Percentiles rank a stretch among this genome's conserved stretches.
Evolutionary conservation across 164 flowering plant species (phyloP).

Genomic region (Pachysandra terminalis): DNA sequence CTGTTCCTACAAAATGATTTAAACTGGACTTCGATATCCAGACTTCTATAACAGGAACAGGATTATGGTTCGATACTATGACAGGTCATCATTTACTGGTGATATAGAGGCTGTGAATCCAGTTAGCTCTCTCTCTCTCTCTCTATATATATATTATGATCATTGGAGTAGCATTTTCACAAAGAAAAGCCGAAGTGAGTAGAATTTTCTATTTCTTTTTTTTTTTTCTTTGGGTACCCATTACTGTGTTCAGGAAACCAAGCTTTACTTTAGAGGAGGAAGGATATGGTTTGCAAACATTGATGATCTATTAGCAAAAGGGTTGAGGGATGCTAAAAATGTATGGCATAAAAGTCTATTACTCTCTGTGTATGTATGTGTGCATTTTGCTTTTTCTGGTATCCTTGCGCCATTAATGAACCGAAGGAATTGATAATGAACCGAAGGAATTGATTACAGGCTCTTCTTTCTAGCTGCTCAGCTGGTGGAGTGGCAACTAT

Average conservation of each 20-base stretch:
- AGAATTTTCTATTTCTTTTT: no score
- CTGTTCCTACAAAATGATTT: neutral
- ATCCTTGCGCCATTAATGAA: no score
- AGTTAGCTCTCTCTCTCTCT: neutral
- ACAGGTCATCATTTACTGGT: constrained; percentile 70
- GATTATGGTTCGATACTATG: constrained; percentile 64
- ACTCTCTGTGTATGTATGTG: no score
- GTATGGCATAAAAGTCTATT: neutral
- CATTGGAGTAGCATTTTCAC: neutral
- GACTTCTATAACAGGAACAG: constrained; percentile 77
- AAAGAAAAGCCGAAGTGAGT: neutral
- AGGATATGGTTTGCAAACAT: constrained; percentile 55
- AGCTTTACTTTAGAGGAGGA: constrained; percentile 58
- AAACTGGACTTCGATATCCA: constrained; percentile 16
- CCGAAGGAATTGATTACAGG: constrained; percentile 3
- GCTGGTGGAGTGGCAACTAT: constrained; percentile 32
- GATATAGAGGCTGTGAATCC: constrained; percentile 35
- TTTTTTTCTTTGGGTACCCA: neutral
- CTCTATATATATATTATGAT: no score
- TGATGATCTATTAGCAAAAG: constrained; percentile 57
- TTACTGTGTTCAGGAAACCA: constrained; percentile 28
- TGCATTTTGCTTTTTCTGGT: neutral
- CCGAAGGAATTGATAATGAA: no score
- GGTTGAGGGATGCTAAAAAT: constrained; percentile 47
- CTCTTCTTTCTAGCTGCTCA: constrained; percentile 37